Base-by-base conservation (phyloP, 208 protist genomes). In the Acanthamoeba polyphaga region DNA sequence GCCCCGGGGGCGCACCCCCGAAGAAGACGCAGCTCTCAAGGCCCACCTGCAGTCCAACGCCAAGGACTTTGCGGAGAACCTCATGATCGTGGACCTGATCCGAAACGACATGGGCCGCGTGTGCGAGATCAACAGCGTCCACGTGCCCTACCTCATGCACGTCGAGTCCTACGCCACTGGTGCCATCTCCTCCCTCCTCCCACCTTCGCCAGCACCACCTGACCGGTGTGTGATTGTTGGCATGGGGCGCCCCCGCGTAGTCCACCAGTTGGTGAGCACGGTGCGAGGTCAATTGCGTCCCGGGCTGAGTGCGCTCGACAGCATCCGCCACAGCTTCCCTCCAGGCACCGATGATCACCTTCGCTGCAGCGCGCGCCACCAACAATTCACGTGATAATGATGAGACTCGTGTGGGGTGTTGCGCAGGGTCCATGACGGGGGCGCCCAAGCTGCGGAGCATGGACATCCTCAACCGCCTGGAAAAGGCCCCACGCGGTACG, bases 71-170 rank as follows among this genome's bases (percentile, higher is more conserved):
- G 82, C 95, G 24, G 97, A 97, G 94, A 97, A 97, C 72, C 87
- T 97, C 74, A 97, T 97, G 96, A 97, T 97, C 70, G 95, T 96
- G 53, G 97, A 97, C 64, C 96, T 97, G 24, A 84, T 97, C 12
- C 95, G 97, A 15, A 97, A 97, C 87, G 97, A 97, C 92, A 58
- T 97, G 17, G 94, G 95, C 1, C 88, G 89, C n/a, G 95, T 97
- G 29, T 97, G 96, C 80, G 51, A 72, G 27, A 64, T 58, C 43
- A 89, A 88, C 55, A 95, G 78, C 7, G 97, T 97, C 27, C 46
- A 80, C 60, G 96, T 97, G 19, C 95, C 97, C 12, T 51, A 82
- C 87, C 78, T 98, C 27, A 97, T 98, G 96, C 24, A 32, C 27
- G 43, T 76, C 24, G 64, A 66, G 85, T 55, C 38, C 85, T 84